phyloP scores from a whole-genome alignment of 192 early-diverging fungal genomes.

The Geranomyces variabilis region DNA sequence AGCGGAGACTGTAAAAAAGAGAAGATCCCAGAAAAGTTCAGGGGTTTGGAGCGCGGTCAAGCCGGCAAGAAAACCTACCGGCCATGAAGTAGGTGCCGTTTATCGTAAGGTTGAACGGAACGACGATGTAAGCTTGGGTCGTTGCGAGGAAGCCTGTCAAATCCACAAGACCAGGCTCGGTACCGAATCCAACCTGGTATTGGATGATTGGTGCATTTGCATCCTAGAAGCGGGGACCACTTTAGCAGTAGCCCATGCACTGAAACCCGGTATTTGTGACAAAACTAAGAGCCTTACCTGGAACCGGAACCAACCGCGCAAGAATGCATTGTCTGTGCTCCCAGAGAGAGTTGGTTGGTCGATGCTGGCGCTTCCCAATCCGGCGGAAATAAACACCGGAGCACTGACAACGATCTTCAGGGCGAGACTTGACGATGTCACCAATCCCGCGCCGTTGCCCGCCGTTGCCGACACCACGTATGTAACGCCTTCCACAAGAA shows the following conservation, averaged over 20 bases:
- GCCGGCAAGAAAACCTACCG: too few species aligned
- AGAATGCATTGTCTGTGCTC: background rate
- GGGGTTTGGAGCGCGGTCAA: too few species aligned
- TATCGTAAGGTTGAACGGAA: background rate
- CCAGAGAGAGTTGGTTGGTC: background rate
- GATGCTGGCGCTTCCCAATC: background rate
- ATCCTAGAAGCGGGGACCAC: too few species aligned
- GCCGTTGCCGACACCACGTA: constrained; percentile 9
- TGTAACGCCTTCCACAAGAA: background rate
- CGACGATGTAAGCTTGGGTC: background rate
- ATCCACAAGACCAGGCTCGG: background rate
- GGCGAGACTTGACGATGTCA: background rate
- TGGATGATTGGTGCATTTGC: background rate
- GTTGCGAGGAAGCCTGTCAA: background rate
- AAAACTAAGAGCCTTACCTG: too few species aligned
- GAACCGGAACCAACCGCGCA: constrained; percentile 19
- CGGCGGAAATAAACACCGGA: constrained; percentile 5
- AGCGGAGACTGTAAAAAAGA: too few species aligned
- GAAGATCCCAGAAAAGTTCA: too few species aligned
- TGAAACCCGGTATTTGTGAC: too few species aligned
- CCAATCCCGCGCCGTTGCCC: constrained; percentile 2
- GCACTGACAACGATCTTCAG: background rate
- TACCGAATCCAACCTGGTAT: background rate
- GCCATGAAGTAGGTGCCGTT: constrained; percentile 10
- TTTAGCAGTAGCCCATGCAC: too few species aligned